Evolutionary conservation across 2,329 filamentous ascomycete genomes (phyloP), one percentile per base, ranked within the genome.

Genomic region (Corinectria fuckeliana): DNA sequence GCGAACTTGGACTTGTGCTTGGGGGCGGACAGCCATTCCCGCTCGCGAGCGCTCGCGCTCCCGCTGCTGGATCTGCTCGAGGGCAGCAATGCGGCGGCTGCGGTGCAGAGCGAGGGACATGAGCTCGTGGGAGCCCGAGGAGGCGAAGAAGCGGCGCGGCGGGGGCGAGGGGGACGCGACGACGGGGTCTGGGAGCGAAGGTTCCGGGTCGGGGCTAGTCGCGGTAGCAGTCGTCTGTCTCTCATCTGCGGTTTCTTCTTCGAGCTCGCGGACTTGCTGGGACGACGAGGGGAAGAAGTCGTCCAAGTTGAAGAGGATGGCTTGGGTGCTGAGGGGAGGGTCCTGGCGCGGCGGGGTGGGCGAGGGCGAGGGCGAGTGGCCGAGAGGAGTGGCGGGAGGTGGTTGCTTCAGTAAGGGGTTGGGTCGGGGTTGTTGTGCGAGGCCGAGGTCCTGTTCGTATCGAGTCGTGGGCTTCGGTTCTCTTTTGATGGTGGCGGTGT

Each of bases 271-370:
- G 6, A 78, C 76, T 68, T 85, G 81, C 65, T 88, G 85, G 0
- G 83, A 85, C 0, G 82, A 77, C n/a, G 79, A 82, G 0, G 83
- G 83, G 42, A 86, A 82, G 60, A 86, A 80, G 53, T 85, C 82
- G 36, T 85, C 82, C 7, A 82, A 66, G 58, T 84, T 77, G 38
- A 78, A 72, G 8, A 86, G 72, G n/a, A 86, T 85, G 8, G 79
- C 74, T 60, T 86, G 84, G 0, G 84, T 86, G 62, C 81, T 82
- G 21, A 73, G 65, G 2, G 76, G 77, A 3, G 74, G 75, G 2
- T 57, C 42, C 34, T 73, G 69, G 1, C 32, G 63, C 1, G 65
- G 64, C 3, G 54, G 63, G 3, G 58, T 58, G 1, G 59, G 60
- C 9, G 64, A 66, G 11, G 60, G 54, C 20, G 57, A 63, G 32